phyloP scores from a whole-genome alignment of 169 alveolate species.

The Plasmodium relictum region DNA sequence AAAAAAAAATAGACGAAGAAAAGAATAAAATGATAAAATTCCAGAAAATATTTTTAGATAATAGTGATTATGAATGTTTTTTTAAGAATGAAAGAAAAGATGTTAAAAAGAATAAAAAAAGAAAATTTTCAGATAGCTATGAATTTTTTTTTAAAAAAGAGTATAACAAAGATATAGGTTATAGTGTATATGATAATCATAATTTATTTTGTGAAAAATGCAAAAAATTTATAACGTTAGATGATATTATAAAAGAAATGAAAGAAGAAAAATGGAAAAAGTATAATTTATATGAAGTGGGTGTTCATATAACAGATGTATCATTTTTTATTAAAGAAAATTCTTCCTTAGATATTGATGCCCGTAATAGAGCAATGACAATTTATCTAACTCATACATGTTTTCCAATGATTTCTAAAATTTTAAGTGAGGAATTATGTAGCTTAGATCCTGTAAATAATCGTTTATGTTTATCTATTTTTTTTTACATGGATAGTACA shows the following conservation, averaged over 20 bases:
- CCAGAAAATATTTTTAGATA: slow-evolving; percentile 2
- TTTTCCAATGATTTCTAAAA: slow-evolving; percentile 77
- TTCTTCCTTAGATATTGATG: slow-evolving; percentile 94
- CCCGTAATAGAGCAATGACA: slow-evolving; percentile 93
- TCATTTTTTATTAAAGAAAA: slow-evolving; percentile 94
- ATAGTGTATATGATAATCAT: not conserved
- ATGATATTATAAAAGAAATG: slow-evolving; percentile 49
- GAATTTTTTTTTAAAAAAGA: slow-evolving; percentile 25
- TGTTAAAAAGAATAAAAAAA: not conserved
- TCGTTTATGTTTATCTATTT: slow-evolving; percentile 59
- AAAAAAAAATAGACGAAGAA: not conserved
- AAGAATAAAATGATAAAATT: not conserved
- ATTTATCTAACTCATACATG: slow-evolving; percentile 93
- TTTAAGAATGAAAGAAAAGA: not conserved
- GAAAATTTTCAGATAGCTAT: not conserved
- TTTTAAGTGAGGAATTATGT: slow-evolving; percentile 68
- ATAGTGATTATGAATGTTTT: slow-evolving; percentile 12
- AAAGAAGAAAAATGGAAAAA: slow-evolving; percentile 19
- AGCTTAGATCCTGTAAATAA: slow-evolving; percentile 60
- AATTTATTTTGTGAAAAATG: slow-evolving; percentile 66
- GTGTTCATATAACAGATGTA: slow-evolving; percentile 98
- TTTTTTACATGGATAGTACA: slow-evolving; percentile 74
- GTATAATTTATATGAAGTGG: slow-evolving; percentile 87
- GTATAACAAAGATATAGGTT: slow-evolving; percentile 49
- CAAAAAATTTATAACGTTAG: slow-evolving; percentile 32